Percentiles rank a stretch among this genome's conserved stretches.
These are phyloP conservation scores for Puccinia novopanici DNA, from an alignment of 1,284 basidiomycete species.

Conservation along the genomic window DNA sequence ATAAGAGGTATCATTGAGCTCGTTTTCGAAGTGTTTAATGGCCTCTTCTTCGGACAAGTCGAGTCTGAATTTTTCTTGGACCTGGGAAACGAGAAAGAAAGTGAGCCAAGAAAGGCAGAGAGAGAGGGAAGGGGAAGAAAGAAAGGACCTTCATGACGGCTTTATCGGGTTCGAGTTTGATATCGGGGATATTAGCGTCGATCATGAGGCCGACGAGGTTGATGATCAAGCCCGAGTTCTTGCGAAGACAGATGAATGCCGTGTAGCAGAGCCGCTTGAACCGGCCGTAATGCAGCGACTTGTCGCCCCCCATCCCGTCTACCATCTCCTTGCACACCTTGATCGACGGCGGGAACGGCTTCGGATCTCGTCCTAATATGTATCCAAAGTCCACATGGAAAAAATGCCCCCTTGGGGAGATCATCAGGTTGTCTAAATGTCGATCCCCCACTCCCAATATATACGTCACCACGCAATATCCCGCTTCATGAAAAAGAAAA, in stretches of 20 bases:
- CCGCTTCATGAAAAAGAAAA: conserved; percentile 67
- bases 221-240: conserved; percentile 91
- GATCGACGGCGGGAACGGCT: conserved; percentile 95
- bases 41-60: conserved; percentile 94
- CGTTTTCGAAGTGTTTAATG: conserved; percentile 89
- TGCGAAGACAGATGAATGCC: conserved; percentile 89
- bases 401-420: conserved; percentile 81
- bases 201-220: conserved; percentile 97
- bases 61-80: conserved; percentile 94
- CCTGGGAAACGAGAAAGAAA: conserved; percentile 61
- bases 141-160: conserved; percentile 64
- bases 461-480: conserved; percentile 97
- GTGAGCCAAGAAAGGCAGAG: not conserved
- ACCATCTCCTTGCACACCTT: conserved; percentile 99
- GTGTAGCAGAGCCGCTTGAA: conserved; percentile 97
- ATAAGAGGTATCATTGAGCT: conserved; percentile 93
- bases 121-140: not conserved
- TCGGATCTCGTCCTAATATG: conserved; percentile 95
- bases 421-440: conserved; percentile 90
- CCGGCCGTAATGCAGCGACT: conserved; percentile 83
- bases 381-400: conserved; percentile 88
- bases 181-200: conserved; percentile 96
- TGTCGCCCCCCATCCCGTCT: conserved; percentile 96
- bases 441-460: conserved; percentile 95
- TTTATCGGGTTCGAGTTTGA: conserved; percentile 73